Evolutionary conservation across 306 rosid species (phyloP), one percentile per base, ranked within the genome.

Genomic region (Delonix regia): DNA sequence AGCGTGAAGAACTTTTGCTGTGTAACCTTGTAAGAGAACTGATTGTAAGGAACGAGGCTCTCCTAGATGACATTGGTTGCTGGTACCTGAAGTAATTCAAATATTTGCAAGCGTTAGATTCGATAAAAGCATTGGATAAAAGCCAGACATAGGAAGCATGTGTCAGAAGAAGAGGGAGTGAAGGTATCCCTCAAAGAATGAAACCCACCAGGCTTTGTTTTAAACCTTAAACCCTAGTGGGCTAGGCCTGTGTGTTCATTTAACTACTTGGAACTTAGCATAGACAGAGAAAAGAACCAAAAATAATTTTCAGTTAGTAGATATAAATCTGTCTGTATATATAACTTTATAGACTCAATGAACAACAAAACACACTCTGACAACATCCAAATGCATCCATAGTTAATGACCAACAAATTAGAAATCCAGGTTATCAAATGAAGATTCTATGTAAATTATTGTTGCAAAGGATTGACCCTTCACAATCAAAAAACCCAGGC

Each of bases 21-120:
- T 62, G 39, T 47, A 83, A 61, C 53, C 57, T 61, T 68, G 30
- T 41, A 64, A 86, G 51, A 60, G 75, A 86, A 53, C 49, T 86
- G 66, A 70, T 52, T 10, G 64, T 48, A 9, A 55, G 67, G 42
- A 71, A 56, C 3, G 85, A 74, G 16, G 76, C 81, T 74, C 83
- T 74, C 79, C 66, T 80, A 1, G 76, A 69, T 21, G 70, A 70
- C 89, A 86, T 80, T 45, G 75, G n/a, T 34, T 51, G 70, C 34
- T 13, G 3, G 22, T 19, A 77, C 21, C 45, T 48, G 11, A 16
- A 61, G 34, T 45, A 69, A 24, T 25, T 45, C 57, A 27, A 15
- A 68, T 13, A 47, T 24, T 42, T 68, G n/a, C 71, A 39, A 11
- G 22, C 19, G 33, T 39, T 65, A 12, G 16, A 19, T 6, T 9